Evolutionary conservation across 208 protist species (phyloP), one percentile per base, ranked within the genome.

Genomic region (Balamuthia mandrillaris): DNA sequence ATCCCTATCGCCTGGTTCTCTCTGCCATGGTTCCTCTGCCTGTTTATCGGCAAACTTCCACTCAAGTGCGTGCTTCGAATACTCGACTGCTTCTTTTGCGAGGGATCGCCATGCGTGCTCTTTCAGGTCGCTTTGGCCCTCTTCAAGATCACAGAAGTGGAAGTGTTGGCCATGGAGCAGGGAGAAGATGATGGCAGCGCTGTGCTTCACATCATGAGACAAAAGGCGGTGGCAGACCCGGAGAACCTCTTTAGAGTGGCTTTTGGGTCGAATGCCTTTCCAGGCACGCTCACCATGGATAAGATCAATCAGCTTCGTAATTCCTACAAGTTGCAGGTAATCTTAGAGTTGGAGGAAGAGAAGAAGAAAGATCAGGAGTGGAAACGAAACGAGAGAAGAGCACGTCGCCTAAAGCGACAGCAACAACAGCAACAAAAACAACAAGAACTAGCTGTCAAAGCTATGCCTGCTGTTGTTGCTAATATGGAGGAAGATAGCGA

Each of bases 231-330:
- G 9, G 70, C 51, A 1, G 70, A 79, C 42, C 14, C 27, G 16
- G 70, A 79, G 44, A 29, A 44, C 27, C 45, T 79, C 24, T 79
- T 79, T 47, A 79, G 58, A 37, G 70, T 79, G 10, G 70, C 70
- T 10, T 21, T 79, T 9, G 42, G 24, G 70, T 39, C 51, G 45
- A 60, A 45, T 60, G 70, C 21, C 12, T 79, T 33, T 4, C 51
- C n/a, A n/a, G n/a, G n/a, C n/a, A n/a, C n/a, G n/a, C n/a, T 79
- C 37, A 79, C 70, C 4, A 79, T 79, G 70, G 70, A 79, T 31
- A 79, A 52, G 47, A 37, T 79, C 45, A 51, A 79, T 39, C 70
- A 79, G 70, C 42, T 79, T 21, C 42, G 70, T 12, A 61, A 79
- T 47, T 79, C 70, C 12, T 79, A 79, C 49, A 79, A 79, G 42